phyloP scores from a whole-genome alignment of 805 yeast species.

The Cyberlindnera misumaiensis region DNA sequence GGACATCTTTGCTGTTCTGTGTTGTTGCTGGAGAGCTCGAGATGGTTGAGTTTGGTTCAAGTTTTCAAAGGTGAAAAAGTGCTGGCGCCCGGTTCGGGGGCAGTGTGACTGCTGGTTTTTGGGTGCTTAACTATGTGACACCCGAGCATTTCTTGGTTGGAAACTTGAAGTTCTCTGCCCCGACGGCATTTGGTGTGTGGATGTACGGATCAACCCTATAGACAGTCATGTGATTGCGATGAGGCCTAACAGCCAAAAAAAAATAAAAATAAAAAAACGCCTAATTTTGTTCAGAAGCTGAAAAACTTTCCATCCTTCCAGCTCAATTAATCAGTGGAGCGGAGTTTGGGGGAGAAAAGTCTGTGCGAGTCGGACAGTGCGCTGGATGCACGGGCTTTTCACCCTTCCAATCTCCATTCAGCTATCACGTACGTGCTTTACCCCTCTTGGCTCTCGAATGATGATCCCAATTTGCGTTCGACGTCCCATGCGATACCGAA shows the following conservation, averaged over 20 bases:
- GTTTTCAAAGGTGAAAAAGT: not conserved
- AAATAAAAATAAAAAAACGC: too few relatives aligned
- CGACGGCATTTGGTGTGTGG: not conserved
- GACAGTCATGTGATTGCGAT: not conserved
- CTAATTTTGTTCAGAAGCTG: too few relatives aligned
- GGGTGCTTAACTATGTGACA: not conserved
- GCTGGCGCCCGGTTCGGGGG: not conserved
- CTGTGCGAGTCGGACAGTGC: too few relatives aligned
- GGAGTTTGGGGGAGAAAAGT: too few relatives aligned
- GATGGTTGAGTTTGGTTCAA: not conserved
- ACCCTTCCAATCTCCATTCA: too few relatives aligned
- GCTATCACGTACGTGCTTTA: too few relatives aligned
- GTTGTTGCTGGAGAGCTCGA: not conserved
- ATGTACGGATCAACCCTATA: not conserved
- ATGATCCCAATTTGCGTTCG: slow-evolving; percentile 53
- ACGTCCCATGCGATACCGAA: slow-evolving; percentile 29
- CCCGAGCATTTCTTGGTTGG: too few relatives aligned
- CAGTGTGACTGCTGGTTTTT: not conserved
- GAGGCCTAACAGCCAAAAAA: too few relatives aligned
- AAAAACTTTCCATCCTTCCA: too few relatives aligned
- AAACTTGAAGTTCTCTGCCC: not conserved
- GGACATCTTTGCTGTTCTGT: slow-evolving; percentile 42
- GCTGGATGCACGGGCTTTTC: too few relatives aligned
- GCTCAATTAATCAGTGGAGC: too few relatives aligned
- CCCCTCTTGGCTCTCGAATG: slow-evolving; percentile 19